A percentile compares a stretch with the other conserved stretches of the same genome.
Evolutionary conservation across 169 alveolate species (phyloP).

Genomic region (Babesia caballi): DNA sequence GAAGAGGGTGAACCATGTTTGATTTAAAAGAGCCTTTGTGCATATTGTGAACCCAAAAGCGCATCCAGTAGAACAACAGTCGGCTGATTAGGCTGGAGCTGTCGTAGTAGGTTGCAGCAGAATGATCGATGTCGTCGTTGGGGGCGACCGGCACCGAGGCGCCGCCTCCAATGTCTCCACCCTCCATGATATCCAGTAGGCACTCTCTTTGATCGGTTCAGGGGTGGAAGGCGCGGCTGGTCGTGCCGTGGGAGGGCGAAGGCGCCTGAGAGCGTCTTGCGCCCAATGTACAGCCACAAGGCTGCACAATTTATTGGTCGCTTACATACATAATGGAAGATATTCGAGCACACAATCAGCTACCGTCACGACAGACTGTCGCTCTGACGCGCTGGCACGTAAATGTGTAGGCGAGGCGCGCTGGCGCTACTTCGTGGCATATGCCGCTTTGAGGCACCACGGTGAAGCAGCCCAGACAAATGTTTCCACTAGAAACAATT

Average conservation of each 20-base stretch:
- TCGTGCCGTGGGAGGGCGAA: too few relatives aligned
- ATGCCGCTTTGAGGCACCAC: too few relatives aligned
- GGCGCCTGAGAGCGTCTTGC: too few relatives aligned
- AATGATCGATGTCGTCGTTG: not conserved
- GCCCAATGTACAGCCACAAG: too few relatives aligned
- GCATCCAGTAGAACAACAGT: constrained; percentile 3
- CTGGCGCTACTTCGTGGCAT: too few relatives aligned
- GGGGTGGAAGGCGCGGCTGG: too few relatives aligned
- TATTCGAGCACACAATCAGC: too few relatives aligned
- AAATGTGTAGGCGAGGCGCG: not conserved
- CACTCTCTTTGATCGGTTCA: too few relatives aligned
- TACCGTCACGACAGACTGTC: too few relatives aligned
- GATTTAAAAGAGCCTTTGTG: not conserved
- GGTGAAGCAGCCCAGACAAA: not conserved
- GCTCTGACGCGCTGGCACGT: not conserved
- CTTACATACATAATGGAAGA: too few relatives aligned
- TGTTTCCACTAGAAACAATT: not conserved
- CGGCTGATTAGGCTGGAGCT: not conserved
- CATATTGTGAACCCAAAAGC: constrained; percentile 8
- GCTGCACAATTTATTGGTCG: too few relatives aligned
- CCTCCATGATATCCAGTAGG: too few relatives aligned
- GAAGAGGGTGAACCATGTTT: constrained; percentile 25
- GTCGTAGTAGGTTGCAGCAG: not conserved
- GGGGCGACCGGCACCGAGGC: not conserved
- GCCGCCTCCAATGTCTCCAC: not conserved